These are phyloP conservation scores for Neophaeococcomyces mojaviensis DNA, from an alignment of 2,329 filamentous ascomycete genomes.

Conservation along the genomic window DNA sequence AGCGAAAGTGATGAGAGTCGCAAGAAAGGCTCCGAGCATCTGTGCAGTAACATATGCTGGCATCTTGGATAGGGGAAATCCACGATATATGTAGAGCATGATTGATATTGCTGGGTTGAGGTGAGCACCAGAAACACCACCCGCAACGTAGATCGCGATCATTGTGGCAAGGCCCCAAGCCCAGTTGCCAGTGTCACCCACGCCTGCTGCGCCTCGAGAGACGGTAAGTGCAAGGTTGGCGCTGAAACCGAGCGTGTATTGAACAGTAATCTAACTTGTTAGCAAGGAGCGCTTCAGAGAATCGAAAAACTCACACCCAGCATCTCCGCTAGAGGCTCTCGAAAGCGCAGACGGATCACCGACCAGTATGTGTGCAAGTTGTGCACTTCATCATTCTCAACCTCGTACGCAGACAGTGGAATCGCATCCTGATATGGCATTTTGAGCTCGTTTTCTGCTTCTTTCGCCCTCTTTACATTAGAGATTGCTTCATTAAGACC, in stretches of 20 bases:
- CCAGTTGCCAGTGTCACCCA: constrained; percentile 36
- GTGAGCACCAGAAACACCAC: constrained; percentile 42
- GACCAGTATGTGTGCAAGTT: constrained; percentile 44
- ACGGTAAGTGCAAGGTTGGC: constrained; percentile 41
- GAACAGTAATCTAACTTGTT: constrained; percentile 18
- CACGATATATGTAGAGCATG: constrained; percentile 43
- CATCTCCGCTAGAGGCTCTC: constrained; percentile 48
- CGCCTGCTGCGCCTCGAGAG: constrained; percentile 29
- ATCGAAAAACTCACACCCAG: constrained; percentile 35
- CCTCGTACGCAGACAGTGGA: constrained; percentile 36
- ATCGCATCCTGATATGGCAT: constrained; percentile 35
- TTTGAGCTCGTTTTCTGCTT: constrained; percentile 25
- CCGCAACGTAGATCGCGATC: constrained; percentile 42
- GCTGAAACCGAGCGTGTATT: constrained; percentile 43
- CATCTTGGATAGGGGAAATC: constrained; percentile 47
- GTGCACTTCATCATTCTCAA: constrained; percentile 42
- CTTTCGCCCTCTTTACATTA: constrained; percentile 1
- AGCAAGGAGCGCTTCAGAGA: not conserved
- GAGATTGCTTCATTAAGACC: constrained; percentile 10
- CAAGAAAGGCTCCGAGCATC: constrained; percentile 45
- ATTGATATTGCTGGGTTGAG: constrained; percentile 39
- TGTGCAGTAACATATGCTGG: constrained; percentile 46
- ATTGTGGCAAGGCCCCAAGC: constrained; percentile 51
- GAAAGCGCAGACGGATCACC: constrained; percentile 43
- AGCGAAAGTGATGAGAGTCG: constrained; percentile 40